A percentile compares a stretch with the other conserved stretches of the same genome.
Conservation (phyloP, 1,284 basidiomycete species). For the Leccinum solheimii region DNA sequence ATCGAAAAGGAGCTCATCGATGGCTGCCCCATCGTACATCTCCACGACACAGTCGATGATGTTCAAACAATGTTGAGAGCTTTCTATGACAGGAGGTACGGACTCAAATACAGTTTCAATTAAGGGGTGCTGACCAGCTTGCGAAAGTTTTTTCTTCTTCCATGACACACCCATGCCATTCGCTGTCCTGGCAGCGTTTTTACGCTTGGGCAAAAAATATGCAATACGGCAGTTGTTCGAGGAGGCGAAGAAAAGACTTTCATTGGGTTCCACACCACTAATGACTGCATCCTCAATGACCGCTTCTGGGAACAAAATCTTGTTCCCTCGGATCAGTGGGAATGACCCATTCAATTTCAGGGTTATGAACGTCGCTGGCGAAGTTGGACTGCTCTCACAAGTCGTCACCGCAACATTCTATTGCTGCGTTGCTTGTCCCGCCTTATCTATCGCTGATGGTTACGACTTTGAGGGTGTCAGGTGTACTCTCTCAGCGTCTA, state of each 20-base stretch:
- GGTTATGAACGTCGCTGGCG: constrained; percentile 18
- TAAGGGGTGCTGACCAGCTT: neutral
- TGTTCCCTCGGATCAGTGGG: constrained; percentile 10
- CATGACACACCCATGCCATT: constrained; percentile 13
- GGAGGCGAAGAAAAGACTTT: constrained; percentile 8
- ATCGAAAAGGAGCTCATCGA: constrained; percentile 8
- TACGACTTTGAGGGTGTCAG: constrained; percentile 7
- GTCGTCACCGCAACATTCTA: neutral
- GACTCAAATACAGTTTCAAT: neutral
- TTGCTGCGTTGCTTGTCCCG: constrained; percentile 10
- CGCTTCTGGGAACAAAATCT: neutral
- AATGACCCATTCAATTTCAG: constrained; percentile 13
- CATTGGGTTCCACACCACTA: neutral
- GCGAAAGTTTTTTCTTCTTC: constrained; percentile 8
- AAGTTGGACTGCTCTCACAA: constrained; percentile 9
- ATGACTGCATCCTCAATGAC: neutral
- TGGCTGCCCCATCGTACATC: constrained; percentile 18
- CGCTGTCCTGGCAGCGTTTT: constrained; percentile 8
- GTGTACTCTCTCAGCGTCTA: constrained; percentile 1
- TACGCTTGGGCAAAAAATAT: constrained; percentile 20
- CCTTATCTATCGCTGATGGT: constrained; percentile 4
- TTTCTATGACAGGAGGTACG: constrained; percentile 21
- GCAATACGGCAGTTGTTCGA: constrained; percentile 11
- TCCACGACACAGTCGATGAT: constrained; percentile 12
- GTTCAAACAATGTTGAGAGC: constrained; percentile 17